Conservation (phyloP, 345 rosid species). For the Physaria fendleri region DNA sequence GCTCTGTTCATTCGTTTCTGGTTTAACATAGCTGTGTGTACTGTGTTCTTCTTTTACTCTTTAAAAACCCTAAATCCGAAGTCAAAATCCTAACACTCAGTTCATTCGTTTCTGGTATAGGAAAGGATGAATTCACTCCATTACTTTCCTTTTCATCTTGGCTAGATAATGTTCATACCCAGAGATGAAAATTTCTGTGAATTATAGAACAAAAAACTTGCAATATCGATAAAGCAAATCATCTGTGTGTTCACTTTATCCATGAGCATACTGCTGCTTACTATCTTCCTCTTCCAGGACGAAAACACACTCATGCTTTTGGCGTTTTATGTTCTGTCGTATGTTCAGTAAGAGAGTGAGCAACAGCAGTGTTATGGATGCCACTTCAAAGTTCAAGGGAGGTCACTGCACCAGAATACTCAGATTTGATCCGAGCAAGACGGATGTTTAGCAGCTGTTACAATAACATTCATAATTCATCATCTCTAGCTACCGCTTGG, state of each 20-base stretch:
- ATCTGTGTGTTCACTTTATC: background rate
- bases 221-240: background rate
- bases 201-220: background rate
- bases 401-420: constrained; percentile 33
- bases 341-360: constrained; percentile 45
- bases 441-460: constrained; percentile 23
- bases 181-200: background rate
- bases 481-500: background rate
- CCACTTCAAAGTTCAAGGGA: constrained; percentile 38
- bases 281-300: background rate
- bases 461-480: background rate
- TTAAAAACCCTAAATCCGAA: too few relatives aligned
- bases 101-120: background rate
- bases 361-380: constrained; percentile 36
- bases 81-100: too few relatives aligned
- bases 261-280: background rate
- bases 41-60: too few relatives aligned
- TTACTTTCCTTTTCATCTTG: background rate
- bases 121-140: background rate
- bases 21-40: too few relatives aligned
- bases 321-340: constrained; percentile 11
- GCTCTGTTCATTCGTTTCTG: background rate
- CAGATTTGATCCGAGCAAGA: constrained; percentile 43
- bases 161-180: background rate
- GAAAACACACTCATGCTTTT: constrained; percentile 1